Evolutionary conservation across 805 yeast genomes (phyloP).

Genomic region (Schwanniomyces sp.): DNA sequence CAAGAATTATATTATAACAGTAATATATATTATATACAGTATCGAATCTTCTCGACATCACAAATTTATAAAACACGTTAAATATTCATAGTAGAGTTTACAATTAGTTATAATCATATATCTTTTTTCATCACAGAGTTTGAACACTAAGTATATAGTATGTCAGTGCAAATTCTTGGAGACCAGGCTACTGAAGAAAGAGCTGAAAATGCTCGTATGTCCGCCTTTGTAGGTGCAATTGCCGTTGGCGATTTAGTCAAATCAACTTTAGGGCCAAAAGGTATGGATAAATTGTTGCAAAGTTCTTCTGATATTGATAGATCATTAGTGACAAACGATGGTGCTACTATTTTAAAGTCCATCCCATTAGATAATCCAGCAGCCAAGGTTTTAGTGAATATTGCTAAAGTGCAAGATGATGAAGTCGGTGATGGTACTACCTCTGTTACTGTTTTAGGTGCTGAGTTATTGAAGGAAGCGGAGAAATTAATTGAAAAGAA

Average conservation of each 20-base stretch:
- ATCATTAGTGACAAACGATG: constrained; percentile 91
- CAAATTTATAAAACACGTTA: background rate
- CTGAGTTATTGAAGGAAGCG: constrained; percentile 92
- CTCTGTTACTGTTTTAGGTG: constrained; percentile 85
- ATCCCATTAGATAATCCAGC: constrained; percentile 98
- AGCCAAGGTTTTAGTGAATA: constrained; percentile 91
- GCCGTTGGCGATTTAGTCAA: constrained; percentile 98
- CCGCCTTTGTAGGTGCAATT: constrained; percentile 97
- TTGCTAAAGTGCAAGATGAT: constrained; percentile 94
- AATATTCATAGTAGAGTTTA: background rate
- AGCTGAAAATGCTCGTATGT: constrained; percentile 96
- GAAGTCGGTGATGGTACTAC: constrained; percentile 99
- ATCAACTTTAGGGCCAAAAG: constrained; percentile 94
- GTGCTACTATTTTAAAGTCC: constrained; percentile 92
- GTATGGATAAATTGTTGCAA: constrained; percentile 95
- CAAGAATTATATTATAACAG: no score
- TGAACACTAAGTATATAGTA: constrained; percentile 6
- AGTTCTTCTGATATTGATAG: constrained; percentile 73
- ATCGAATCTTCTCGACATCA: background rate
- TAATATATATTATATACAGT: background rate
- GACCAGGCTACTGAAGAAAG: constrained; percentile 97
- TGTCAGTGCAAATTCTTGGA: constrained; percentile 92
- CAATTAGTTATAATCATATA: background rate
- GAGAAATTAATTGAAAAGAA: constrained; percentile 88
- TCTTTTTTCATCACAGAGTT: background rate